Base-by-base conservation (phyloP, 2,329 filamentous ascomycete genomes). In the Clonostachys byssicola region DNA sequence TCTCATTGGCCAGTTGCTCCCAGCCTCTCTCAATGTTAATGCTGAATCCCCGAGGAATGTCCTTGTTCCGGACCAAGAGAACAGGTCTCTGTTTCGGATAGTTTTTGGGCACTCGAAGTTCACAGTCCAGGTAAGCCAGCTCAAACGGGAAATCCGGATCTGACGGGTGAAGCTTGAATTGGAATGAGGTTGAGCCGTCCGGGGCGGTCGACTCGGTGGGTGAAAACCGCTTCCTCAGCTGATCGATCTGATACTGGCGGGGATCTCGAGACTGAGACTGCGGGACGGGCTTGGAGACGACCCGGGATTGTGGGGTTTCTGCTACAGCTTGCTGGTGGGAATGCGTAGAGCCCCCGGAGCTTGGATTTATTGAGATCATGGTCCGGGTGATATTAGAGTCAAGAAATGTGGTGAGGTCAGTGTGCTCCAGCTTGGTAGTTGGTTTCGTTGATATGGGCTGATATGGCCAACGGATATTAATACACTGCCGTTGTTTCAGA, bases 131-230 rank as follows among this genome's bases (percentile, higher is more conserved):
- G 38, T 77, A 71, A 23, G 82, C 76, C 59, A 92, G 71, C 51
- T 91, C 86, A 63, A 89, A 92, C 1, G 89, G 86, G 57, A 94
- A 92, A 59, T 94, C 89, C 0, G 89, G 89, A 60, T 94, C 89
- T 6, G 88, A 90, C 6, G 89, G 89, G 12, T 67, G 68, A 51
- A 94, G 67, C 45, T 73, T 80, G 63, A 92, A 88, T 10, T 72
- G 66, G 38, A 92, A 65, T 14, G 78, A 74, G 0, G 79, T 81
- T 4, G 72, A 73, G 43, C 78, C 74, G 50, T 76, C 64, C 7
- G 63, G 59, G 4, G 70, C 57, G 13, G 58, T 66, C 12, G 67
- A 64, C 50, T 78, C 71, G 43, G 65, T 68, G 7, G 77, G 71
- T 2, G 68, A 72, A 63, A 82, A 92, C 34, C 89, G 79, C 52